These are phyloP conservation scores for Penicillium thymicola DNA, from an alignment of 2,329 filamentous ascomycete genomes.

Conservation along the genomic window DNA sequence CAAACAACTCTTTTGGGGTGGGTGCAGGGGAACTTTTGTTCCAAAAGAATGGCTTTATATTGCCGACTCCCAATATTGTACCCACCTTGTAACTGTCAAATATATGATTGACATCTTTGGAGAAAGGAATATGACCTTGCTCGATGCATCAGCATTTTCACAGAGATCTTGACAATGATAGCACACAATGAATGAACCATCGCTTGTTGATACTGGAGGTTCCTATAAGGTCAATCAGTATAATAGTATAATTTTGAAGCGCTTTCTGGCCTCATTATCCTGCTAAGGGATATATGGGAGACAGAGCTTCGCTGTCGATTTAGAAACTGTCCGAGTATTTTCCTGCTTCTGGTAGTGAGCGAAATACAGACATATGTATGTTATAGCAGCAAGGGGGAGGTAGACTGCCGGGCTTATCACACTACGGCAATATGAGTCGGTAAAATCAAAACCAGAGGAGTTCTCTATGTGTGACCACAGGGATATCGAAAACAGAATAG, in stretches of 20 bases:
- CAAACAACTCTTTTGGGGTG: not conserved
- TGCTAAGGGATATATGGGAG: not conserved
- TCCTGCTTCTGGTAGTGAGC: not conserved
- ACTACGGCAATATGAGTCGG: not conserved
- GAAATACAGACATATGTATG: not conserved
- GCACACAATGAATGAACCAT: not conserved
- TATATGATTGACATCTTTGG: not conserved
- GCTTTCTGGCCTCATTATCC: not conserved
- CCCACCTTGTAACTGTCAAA: not conserved
- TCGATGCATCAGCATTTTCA: not conserved
- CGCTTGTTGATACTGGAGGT: not conserved
- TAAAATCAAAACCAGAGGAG: not conserved
- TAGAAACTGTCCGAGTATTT: not conserved
- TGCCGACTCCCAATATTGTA: not conserved
- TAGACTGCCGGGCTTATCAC: not conserved
- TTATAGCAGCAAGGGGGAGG: not conserved
- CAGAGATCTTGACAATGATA: not conserved
- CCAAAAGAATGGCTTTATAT: not conserved
- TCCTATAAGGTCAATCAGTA: not conserved
- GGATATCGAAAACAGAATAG: not conserved
- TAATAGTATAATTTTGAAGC: not conserved
- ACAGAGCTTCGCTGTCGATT: not conserved
- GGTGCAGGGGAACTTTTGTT: not conserved
- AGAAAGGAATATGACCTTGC: not conserved
- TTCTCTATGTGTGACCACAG: not conserved